Evolutionary conservation across 2,329 filamentous ascomycete species (phyloP).

Genomic region (Cladosporium oxysporum): DNA sequence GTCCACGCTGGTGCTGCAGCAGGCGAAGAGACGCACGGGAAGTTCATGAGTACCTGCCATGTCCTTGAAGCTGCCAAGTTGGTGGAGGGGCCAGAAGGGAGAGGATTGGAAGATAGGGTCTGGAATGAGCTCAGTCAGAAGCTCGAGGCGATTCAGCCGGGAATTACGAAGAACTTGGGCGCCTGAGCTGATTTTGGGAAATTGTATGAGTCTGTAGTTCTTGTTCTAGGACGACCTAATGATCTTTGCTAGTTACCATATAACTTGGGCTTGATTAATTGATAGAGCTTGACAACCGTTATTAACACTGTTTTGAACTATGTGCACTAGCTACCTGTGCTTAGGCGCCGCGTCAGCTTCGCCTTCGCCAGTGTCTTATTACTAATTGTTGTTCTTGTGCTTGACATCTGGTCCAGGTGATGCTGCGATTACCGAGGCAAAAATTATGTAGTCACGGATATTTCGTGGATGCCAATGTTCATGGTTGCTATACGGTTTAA

Average conservation of each 20-base stretch:
- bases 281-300: background rate
- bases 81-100: constrained; percentile 42
- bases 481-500: background rate
- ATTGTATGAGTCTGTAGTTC: background rate
- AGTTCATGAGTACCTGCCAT: constrained; percentile 18
- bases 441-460: background rate
- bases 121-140: constrained; percentile 44
- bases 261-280: background rate
- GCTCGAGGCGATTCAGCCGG: constrained; percentile 42
- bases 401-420: background rate
- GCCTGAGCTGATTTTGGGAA: background rate
- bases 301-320: background rate
- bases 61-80: constrained; percentile 32
- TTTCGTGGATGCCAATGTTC: background rate
- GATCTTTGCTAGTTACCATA: background rate
- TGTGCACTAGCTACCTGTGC: background rate
- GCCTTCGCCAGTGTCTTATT: background rate
- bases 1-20: constrained; percentile 39
- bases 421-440: background rate
- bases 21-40: constrained; percentile 18
- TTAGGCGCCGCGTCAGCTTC: background rate
- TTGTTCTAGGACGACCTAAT: background rate
- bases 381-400: background rate
- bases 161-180: constrained; percentile 31
- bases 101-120: constrained; percentile 38